Evolutionary conservation across 2,329 filamentous ascomycete species (phyloP).

Genomic region (Diaporthe destruens): DNA sequence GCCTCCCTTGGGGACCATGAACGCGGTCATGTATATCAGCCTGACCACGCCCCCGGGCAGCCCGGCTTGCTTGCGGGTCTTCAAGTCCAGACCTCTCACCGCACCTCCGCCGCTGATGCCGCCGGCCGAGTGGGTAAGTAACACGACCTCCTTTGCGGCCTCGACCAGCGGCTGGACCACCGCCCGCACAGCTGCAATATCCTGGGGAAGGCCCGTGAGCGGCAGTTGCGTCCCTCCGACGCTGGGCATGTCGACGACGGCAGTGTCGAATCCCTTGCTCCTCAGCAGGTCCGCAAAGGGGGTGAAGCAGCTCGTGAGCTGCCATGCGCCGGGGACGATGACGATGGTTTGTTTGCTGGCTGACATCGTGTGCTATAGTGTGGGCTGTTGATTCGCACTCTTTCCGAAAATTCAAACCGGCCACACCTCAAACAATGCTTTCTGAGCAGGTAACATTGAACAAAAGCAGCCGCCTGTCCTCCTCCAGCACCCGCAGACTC

Average conservation of each 20-base stretch:
- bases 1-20: constrained; percentile 48
- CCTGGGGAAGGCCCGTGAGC: constrained; percentile 35
- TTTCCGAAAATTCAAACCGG: constrained; percentile 13
- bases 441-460: neutral
- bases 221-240: constrained; percentile 25
- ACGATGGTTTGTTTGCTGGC: constrained; percentile 34
- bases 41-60: constrained; percentile 54
- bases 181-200: constrained; percentile 29
- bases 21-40: constrained; percentile 53
- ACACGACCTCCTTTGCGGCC: constrained; percentile 55
- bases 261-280: constrained; percentile 1
- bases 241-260: constrained; percentile 32
- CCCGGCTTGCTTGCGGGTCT: constrained; percentile 49
- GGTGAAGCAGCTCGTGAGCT: constrained; percentile 12
- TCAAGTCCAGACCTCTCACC: constrained; percentile 52
- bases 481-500: neutral
- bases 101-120: constrained; percentile 56
- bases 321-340: constrained; percentile 37
- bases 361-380: constrained; percentile 9
- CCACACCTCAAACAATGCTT: neutral
- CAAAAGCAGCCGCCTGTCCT: neutral
- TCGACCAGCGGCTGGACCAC: constrained; percentile 47
- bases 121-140: constrained; percentile 59
- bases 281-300: constrained; percentile 24
- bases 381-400: neutral